Evolutionary conservation across 345 rosid species (phyloP).

Genomic region (Draba incana): DNA sequence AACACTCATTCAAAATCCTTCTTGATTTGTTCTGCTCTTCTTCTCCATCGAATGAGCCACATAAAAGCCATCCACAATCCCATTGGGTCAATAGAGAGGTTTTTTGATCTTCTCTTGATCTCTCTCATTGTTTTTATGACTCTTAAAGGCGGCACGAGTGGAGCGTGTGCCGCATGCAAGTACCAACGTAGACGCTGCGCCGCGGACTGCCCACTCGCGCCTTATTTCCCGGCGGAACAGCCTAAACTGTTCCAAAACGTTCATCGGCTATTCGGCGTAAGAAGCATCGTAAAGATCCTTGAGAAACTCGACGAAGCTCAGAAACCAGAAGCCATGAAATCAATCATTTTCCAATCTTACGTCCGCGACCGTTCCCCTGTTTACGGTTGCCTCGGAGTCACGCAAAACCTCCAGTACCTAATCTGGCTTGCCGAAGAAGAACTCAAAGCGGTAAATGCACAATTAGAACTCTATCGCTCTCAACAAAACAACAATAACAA

Average conservation of each 20-base stretch:
- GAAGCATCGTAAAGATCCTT: constrained; percentile 69
- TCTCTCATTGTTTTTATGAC: constrained; percentile 53
- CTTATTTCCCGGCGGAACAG: constrained; percentile 82
- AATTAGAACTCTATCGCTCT: constrained; percentile 61
- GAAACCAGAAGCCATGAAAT: constrained; percentile 70
- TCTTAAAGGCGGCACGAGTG: constrained; percentile 83
- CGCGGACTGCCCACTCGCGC: constrained; percentile 71
- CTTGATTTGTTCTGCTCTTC: not conserved
- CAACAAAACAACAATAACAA: constrained; percentile 50
- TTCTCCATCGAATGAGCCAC: constrained; percentile 37
- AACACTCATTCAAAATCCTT: not conserved
- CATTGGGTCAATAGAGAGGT: constrained; percentile 23
- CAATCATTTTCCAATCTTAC: constrained; percentile 72
- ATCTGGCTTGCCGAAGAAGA: constrained; percentile 67
- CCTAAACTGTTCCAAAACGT: constrained; percentile 76
- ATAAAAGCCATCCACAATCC: constrained; percentile 20
- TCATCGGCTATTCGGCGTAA: constrained; percentile 77
- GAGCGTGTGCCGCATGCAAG: constrained; percentile 97
- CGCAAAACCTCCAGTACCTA: constrained; percentile 49
- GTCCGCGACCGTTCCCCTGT: constrained; percentile 77
- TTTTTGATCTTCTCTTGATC: constrained; percentile 28
- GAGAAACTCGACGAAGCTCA: constrained; percentile 55
- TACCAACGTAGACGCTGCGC: constrained; percentile 78
- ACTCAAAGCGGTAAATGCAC: constrained; percentile 56
- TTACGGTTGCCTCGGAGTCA: constrained; percentile 71